Evolutionary conservation across 2,329 filamentous ascomycete species (phyloP), one percentile per base, ranked within the genome.

Genomic region (Sporothrix protearum): DNA sequence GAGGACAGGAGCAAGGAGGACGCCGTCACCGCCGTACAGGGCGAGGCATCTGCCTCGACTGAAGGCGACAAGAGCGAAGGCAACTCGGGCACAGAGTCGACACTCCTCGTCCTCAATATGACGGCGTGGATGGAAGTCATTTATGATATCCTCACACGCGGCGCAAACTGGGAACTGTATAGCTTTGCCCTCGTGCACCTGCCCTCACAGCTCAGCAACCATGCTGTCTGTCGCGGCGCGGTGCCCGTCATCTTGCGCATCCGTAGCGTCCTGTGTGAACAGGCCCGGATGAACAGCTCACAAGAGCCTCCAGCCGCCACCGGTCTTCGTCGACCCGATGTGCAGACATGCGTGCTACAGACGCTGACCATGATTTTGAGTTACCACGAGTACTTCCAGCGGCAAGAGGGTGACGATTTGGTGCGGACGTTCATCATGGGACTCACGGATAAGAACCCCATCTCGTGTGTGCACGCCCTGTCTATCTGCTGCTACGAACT

Each of bases 401-500:
- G 94, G 77, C 87, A 87, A 39, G 94, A 98, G 76, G 91, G 97
- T 78, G 94, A 97, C 77, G 93, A 97, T 53, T 89, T 97, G 47
- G 93, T 97, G 33, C 90, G 90, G 75, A 89, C 92, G 0, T 97
- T 99, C 78, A 89, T 96, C 75, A 87, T 91, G 71, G 95, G 95
- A 1, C 92, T 98, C 72, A 89, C 91, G 87, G 94, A 97, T 77
- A 88, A 92, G 74, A 96, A 93, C 70, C 93, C 94, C 25, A 96
- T 94, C 77, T 92, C 90, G 73, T 99, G 96, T 80, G 97, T 99
- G 69, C 95, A 99, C 79, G 95, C 95, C 0, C 84, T 99, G 25
- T 94, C 94, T 0, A 91, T 99, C 73, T 98, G 95, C 82, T 97
- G 94, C 79, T 94, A 97, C 77, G 96, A 99, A 80, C 87, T 97